Evolutionary conservation across 306 rosid species (phyloP), one percentile per base, ranked within the genome.

Genomic region (Cyamopsis tetragonoloba): DNA sequence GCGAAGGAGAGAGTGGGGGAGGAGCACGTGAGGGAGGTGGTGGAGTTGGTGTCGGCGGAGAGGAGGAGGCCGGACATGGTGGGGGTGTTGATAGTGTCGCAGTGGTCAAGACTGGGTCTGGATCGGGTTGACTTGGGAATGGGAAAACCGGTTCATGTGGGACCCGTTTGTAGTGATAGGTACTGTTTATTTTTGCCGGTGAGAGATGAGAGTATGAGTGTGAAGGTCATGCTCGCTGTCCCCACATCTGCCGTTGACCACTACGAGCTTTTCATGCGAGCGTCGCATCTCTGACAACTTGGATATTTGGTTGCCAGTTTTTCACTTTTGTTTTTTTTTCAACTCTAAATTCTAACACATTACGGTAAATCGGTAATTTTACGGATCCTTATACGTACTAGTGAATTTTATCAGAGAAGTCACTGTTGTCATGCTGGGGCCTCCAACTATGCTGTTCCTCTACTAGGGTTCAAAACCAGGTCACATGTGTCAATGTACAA

Each of bases 71-170:
- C 96, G 0, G 98, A 89, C 83, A 79, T 73, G 56, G 93, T 86
- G 4, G 98, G 98, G 4, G 96, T 87, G 28, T 61, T 92, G 48
- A 84, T 92, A 9, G 7, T 92, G 56, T 82, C 98, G 0, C 96
- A 89, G 71, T 92, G 98, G 98, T 92, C 98, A 66, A 86, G 96
- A 80, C 42, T 92, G 71, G 98, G 96, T 0, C 47, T 92, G 8
- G 96, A 92, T 22, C 76, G 71, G 59, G 93, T 92, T 72, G 91
- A 92, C 6, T 59, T 89, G 0, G 98, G 96, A 7, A 30, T 80
- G 65, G 98, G 95, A 0, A 79, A 31, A 41, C 91, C 96, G 0
- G 23, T 72, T 11, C 88, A 83, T 4, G 88, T 92, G 66, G 89
- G 88, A 0, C 89, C 98, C 75, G 22, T 92, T 0, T 86, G 90